Evolutionary conservation across 495 filamentous ascomycete genomes (phyloP).

Genomic region (Neurospora tetraspora): DNA sequence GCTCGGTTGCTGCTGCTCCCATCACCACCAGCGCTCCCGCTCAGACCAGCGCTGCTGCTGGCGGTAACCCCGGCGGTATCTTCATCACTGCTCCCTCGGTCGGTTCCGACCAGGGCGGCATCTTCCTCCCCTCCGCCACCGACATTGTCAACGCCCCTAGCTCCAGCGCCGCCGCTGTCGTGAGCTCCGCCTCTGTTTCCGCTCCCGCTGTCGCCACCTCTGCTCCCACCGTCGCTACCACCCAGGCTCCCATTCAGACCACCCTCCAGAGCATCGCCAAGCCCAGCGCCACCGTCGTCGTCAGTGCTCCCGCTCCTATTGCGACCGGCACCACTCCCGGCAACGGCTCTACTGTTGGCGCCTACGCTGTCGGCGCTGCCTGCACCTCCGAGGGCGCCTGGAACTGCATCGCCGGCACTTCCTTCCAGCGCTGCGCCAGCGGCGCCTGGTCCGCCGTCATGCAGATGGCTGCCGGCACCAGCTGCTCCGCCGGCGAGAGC

Average conservation of each 20-base stretch:
- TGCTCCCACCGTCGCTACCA: background rate
- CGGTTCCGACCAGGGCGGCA: background rate
- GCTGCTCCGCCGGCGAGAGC: constrained; percentile 45
- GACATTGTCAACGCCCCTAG: constrained; percentile 7
- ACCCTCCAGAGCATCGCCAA: constrained; percentile 13
- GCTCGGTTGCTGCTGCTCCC: background rate
- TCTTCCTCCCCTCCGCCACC: constrained; percentile 9
- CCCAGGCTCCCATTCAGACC: constrained; percentile 1
- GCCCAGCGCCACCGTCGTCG: constrained; percentile 7
- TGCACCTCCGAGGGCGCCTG: constrained; percentile 47
- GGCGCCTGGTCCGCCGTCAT: constrained; percentile 48
- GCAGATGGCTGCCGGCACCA: constrained; percentile 48
- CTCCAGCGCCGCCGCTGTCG: background rate
- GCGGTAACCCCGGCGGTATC: constrained; percentile 11
- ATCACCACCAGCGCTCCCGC: constrained; percentile 5
- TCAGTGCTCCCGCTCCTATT: constrained; percentile 11
- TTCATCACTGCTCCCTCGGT: constrained; percentile 16
- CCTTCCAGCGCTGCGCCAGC: constrained; percentile 56
- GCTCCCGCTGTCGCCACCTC: background rate
- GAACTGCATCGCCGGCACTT: constrained; percentile 54
- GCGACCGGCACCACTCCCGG: constrained; percentile 6
- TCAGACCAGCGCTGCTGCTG: constrained; percentile 7
- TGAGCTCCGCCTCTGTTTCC: constrained; percentile 2
- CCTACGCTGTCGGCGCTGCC: constrained; percentile 23
- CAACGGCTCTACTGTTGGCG: constrained; percentile 16